Evolutionary conservation across 805 yeast species (phyloP).

Genomic region (Wickerhamiella qilinensis): DNA sequence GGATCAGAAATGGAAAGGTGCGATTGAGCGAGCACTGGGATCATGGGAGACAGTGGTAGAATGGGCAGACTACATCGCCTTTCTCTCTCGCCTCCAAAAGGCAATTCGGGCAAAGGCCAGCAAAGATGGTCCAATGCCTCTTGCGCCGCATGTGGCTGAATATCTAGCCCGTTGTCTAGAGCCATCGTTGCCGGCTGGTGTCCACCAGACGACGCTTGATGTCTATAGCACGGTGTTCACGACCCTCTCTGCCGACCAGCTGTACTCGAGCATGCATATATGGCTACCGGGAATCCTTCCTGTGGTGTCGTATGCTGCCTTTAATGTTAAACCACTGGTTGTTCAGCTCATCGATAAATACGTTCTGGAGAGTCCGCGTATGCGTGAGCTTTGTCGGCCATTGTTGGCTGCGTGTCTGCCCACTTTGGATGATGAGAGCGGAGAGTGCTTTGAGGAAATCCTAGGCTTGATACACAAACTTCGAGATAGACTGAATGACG

Average conservation of each 20-base stretch:
- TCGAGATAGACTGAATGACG: constrained; percentile 40
- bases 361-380: constrained; percentile 35
- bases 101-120: constrained; percentile 32
- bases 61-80: constrained; percentile 97
- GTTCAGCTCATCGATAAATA: constrained; percentile 43
- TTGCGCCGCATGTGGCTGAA: constrained; percentile 46
- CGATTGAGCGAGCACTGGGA: constrained; percentile 54
- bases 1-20: constrained; percentile 20
- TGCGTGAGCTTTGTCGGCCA: constrained; percentile 49
- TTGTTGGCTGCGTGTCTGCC: constrained; percentile 60
- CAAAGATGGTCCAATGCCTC: constrained; percentile 40
- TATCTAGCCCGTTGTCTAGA: constrained; percentile 66
- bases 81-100: constrained; percentile 61
- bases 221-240: constrained; percentile 58
- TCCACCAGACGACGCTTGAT: constrained; percentile 74
- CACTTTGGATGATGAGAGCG: constrained; percentile 83
- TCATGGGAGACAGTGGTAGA: constrained; percentile 73
- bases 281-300: constrained; percentile 96
- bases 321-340: constrained; percentile 69
- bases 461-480: constrained; percentile 45
- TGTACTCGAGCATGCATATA: constrained; percentile 39
- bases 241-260: constrained; percentile 37
- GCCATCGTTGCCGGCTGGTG: constrained; percentile 82
- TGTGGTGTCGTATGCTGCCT: constrained; percentile 72
- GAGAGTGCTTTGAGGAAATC: constrained; percentile 58